phyloP scores from a whole-genome alignment of 306 rosid genomes.

The Carpinus viminea region DNA sequence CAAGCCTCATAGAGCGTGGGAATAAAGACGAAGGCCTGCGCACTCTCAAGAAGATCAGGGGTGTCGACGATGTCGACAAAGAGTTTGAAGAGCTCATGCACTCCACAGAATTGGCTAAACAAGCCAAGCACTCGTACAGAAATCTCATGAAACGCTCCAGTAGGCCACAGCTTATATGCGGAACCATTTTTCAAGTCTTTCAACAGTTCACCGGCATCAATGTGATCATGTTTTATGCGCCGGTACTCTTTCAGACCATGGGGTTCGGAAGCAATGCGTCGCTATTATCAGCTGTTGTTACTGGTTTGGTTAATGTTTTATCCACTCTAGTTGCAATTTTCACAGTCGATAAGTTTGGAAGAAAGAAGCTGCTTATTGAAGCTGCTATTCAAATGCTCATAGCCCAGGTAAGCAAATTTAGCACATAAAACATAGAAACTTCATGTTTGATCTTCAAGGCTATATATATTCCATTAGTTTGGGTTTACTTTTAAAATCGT shows the following conservation, averaged over 20 bases:
- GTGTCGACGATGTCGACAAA: slow-evolving; percentile 22
- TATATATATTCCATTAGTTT: background rate
- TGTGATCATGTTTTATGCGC: slow-evolving; percentile 43
- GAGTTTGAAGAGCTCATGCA: slow-evolving; percentile 21
- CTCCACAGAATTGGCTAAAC: slow-evolving; percentile 14
- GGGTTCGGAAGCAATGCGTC: slow-evolving; percentile 34
- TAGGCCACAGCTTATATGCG: slow-evolving; percentile 26
- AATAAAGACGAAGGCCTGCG: slow-evolving; percentile 18
- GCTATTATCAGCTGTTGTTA: slow-evolving; percentile 30
- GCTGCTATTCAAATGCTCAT: slow-evolving; percentile 35
- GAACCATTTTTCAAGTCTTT: slow-evolving; percentile 21
- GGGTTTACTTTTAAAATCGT: too few relatives aligned
- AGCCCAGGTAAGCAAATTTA: slow-evolving; percentile 25
- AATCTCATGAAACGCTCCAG: slow-evolving; percentile 8
- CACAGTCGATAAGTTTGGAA: slow-evolving; percentile 28
- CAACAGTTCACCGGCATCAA: slow-evolving; percentile 49
- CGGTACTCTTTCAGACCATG: slow-evolving; percentile 39
- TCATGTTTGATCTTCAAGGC: background rate
- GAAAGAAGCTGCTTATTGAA: slow-evolving; percentile 30
- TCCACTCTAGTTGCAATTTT: slow-evolving; percentile 30
- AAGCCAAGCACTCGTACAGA: slow-evolving; percentile 16
- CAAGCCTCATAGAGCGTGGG: slow-evolving; percentile 29
- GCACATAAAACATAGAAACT: too few relatives aligned
- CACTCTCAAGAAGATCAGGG: slow-evolving; percentile 25
- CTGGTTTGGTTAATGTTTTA: slow-evolving; percentile 19